Base-by-base conservation (phyloP, 1,139 yeast genomes). In the Yamadazyma epiphylla region DNA sequence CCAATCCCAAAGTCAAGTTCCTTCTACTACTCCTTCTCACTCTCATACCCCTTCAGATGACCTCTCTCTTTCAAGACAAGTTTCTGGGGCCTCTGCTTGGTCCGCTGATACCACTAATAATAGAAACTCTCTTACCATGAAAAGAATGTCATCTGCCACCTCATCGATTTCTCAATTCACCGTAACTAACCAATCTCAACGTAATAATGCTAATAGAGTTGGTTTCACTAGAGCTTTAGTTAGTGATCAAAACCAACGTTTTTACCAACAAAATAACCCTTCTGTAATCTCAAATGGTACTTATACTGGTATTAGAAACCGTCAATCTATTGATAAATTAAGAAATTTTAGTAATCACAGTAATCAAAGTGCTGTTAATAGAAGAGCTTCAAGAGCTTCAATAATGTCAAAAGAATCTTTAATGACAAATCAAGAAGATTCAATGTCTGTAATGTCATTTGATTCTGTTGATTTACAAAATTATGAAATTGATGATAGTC, bases 191-290 rank as follows among this genome's bases (percentile, higher is more conserved):
- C 25, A 25, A 13, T 5, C 15, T 9, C 22, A 22, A 14, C 12
- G 13, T 6, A 29, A 41, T 12, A 28, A 32, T 11, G 37, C 42
- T 30, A 37, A 43, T 21, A 45, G 71, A 26, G 68, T 63, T 7
- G 74, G 74, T 3, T 62, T 68, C 38, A 64, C 73, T 4, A 48
- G 74, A 29, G 74, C 73, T 2, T 53, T 68, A 26, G 47, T 53
- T 11, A 52, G 61, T 2, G 70, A 64, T 29, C 58, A 48, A 31
- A 42, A 33, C 34, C 48, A 27, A 43, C 37, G 46, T 38, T 48
- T 42, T 32, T 57, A 55, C 36, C 48, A 48, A 30, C 53, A 51
- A 32, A 39, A 40, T 10, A 57, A 53, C 37, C 33, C 39, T 7
- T 49, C 60, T 5, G 38, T 53, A 30, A 36, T 44, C 11, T 53